Base-by-base conservation (phyloP, 2,329 filamentous ascomycete species). In the Cyanodermella asteris region DNA sequence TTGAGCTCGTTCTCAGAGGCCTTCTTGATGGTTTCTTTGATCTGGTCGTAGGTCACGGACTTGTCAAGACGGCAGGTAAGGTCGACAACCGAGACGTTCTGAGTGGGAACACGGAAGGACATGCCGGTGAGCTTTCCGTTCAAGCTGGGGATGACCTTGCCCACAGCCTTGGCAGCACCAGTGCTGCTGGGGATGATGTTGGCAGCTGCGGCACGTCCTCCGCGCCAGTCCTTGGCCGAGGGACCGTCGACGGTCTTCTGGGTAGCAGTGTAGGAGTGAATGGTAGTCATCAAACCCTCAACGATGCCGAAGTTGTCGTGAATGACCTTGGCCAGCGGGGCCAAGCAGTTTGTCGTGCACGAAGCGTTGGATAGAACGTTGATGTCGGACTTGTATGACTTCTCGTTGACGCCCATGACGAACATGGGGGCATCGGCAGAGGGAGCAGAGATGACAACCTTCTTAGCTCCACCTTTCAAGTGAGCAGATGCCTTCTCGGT, bases 91-190 rank as follows among this genome's bases (percentile, higher is more conserved):
- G 87, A 97, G 55, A 97, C 87, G 67, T 97, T 94, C 66, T 78
- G 59, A 42, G 87, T 94, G 42, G 87, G 87, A 31, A 97, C 84
- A 75, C 87, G 87, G 76, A 97, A 87, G 47, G 87, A 69, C 87
- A 97, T 94, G 63, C 87, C 87, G 40, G 87, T 97, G 41, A 94
- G 80, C 74, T 97, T 97, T 70, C 87, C 87, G 63, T 94, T 94
- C 42, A 97, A 72, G 43, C 69, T 61, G 44, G 87, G 87, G 48
- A 94, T 94, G 64, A 94, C 87, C 75, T 97, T 97, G 63, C 87
- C 87, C 61, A 97, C 87, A 51, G 87, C 87, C 80, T 97, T 97
- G 54, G 87, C 87, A 56, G 87, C 87, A 72, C 87, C 87, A 39
- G 87, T 97, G 70, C 78, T 91, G 65, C 72, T 80, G 58, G 87